Conservation (phyloP, 179 eudicot genomes). For the Actinidia arguta region DNA sequence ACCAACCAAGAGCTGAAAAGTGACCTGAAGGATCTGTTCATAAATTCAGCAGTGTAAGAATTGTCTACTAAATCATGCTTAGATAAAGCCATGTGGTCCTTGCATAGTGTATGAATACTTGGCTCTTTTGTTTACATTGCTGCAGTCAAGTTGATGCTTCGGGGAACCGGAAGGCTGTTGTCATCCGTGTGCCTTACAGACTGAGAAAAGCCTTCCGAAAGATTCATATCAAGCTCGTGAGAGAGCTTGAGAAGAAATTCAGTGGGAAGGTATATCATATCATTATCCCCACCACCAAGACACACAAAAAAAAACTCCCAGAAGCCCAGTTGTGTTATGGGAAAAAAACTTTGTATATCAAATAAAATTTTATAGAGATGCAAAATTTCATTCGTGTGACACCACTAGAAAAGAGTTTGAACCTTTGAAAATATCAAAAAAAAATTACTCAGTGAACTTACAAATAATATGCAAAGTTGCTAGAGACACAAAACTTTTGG, state of each 20-base stretch:
- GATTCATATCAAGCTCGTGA: slow-evolving; percentile 45
- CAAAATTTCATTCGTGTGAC: too few relatives aligned
- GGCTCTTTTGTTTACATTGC: not conserved
- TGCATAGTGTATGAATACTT: not conserved
- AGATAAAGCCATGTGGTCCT: not conserved
- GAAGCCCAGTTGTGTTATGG: not conserved
- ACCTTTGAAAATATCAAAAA: too few relatives aligned
- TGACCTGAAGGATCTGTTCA: slow-evolving; percentile 56
- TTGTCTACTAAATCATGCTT: not conserved
- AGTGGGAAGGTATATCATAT: slow-evolving; percentile 50
- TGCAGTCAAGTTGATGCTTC: slow-evolving; percentile 55
- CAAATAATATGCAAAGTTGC: too few relatives aligned
- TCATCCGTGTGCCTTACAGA: slow-evolving; percentile 57
- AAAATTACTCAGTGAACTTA: too few relatives aligned
- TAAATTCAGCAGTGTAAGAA: slow-evolving; percentile 52
- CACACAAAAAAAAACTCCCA: too few relatives aligned
- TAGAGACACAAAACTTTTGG: too few relatives aligned
- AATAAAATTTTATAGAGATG: too few relatives aligned
- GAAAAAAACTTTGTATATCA: too few relatives aligned
- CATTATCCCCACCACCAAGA: not conserved
- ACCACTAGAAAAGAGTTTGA: too few relatives aligned
- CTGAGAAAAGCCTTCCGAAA: slow-evolving; percentile 50
- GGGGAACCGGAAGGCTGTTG: slow-evolving; percentile 52
- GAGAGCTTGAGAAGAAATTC: slow-evolving; percentile 65
- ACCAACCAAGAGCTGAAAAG: slow-evolving; percentile 40